phyloP scores from a whole-genome alignment of 768 basidiomycete species.

The Auricularia auricula-judae region DNA sequence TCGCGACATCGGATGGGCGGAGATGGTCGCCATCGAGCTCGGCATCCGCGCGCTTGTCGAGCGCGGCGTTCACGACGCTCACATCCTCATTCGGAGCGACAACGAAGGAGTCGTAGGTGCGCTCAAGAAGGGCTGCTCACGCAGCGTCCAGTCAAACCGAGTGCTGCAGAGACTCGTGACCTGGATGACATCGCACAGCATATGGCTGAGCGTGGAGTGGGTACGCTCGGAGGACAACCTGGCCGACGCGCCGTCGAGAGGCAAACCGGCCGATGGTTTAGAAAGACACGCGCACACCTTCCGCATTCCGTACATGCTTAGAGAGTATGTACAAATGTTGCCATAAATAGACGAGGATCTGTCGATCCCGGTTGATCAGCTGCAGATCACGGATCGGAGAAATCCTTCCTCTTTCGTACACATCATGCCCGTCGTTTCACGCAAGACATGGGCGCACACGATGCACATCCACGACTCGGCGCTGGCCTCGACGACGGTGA shows the following conservation, averaged over 20 bases:
- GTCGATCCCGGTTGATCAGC: too few relatives aligned
- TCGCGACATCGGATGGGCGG: constrained; percentile 9
- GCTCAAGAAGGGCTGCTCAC: constrained; percentile 19
- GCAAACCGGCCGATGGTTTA: not conserved
- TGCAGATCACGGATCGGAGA: too few relatives aligned
- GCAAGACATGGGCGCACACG: too few relatives aligned
- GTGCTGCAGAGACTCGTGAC: constrained; percentile 14
- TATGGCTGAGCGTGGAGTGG: constrained; percentile 14
- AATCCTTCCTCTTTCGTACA: too few relatives aligned
- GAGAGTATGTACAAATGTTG: too few relatives aligned
- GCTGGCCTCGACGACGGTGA: too few relatives aligned
- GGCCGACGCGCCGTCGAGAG: constrained; percentile 23
- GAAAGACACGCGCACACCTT: too few relatives aligned
- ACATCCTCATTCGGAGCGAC: constrained; percentile 15
- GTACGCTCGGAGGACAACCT: constrained; percentile 18
- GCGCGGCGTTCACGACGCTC: constrained; percentile 12
- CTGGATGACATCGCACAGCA: constrained; percentile 11
- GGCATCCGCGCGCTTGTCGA: constrained; percentile 5
- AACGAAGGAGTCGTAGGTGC: constrained; percentile 26
- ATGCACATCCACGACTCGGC: too few relatives aligned
- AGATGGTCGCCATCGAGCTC: constrained; percentile 8
- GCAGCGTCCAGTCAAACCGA: constrained; percentile 21
- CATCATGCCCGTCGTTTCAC: too few relatives aligned
- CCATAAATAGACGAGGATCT: too few relatives aligned
- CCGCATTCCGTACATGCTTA: too few relatives aligned